Conservation (phyloP, 2,329 filamentous ascomycete species). For the Daldinia sp. region DNA sequence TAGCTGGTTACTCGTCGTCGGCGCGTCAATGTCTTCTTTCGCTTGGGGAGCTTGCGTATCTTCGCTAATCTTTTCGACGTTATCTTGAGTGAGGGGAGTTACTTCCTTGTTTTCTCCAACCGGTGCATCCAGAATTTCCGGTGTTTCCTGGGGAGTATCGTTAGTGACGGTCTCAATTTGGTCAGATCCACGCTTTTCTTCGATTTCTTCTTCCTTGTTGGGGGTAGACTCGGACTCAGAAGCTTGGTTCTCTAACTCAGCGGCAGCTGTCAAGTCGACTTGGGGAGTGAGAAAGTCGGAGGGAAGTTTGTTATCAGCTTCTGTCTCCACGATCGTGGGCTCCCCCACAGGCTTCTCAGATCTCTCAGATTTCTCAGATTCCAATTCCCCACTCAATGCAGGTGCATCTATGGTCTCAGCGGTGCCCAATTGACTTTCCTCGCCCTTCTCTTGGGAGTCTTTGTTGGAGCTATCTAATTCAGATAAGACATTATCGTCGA, state of each 20-base stretch:
- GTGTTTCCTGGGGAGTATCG: slow-evolving; percentile 31
- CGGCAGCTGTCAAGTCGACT: slow-evolving; percentile 21
- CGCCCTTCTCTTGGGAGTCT: slow-evolving; percentile 43
- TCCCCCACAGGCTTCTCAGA: slow-evolving; percentile 14
- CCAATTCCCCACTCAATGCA: slow-evolving; percentile 21
- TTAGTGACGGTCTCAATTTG: slow-evolving; percentile 34
- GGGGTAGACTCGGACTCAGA: slow-evolving; percentile 32
- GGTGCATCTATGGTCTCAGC: slow-evolving; percentile 13
- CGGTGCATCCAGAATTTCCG: slow-evolving; percentile 21
- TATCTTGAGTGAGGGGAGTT: slow-evolving; percentile 18
- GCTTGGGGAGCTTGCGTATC: slow-evolving; percentile 20
- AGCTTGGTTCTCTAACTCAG: slow-evolving; percentile 24
- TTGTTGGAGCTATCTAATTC: slow-evolving; percentile 39
- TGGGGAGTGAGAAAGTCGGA: slow-evolving; percentile 5
- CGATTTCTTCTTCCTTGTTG: slow-evolving; percentile 44
- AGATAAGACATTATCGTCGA: slow-evolving; percentile 22
- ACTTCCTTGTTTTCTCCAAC: slow-evolving; percentile 16
- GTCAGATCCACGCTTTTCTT: slow-evolving; percentile 40
- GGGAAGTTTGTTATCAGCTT: slow-evolving; percentile 17
- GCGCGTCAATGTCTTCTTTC: slow-evolving; percentile 23
- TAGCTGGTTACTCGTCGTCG: slow-evolving; percentile 28
- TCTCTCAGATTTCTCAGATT: slow-evolving; percentile 16
- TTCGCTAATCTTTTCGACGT: slow-evolving; percentile 7
- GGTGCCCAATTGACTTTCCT: slow-evolving; percentile 30
- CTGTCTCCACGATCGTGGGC: slow-evolving; percentile 19